Percentiles rank a stretch among this genome's conserved stretches.
Evolutionary conservation across 2,329 filamentous ascomycete genomes (phyloP).

Genomic region (Nemania sp.): DNA sequence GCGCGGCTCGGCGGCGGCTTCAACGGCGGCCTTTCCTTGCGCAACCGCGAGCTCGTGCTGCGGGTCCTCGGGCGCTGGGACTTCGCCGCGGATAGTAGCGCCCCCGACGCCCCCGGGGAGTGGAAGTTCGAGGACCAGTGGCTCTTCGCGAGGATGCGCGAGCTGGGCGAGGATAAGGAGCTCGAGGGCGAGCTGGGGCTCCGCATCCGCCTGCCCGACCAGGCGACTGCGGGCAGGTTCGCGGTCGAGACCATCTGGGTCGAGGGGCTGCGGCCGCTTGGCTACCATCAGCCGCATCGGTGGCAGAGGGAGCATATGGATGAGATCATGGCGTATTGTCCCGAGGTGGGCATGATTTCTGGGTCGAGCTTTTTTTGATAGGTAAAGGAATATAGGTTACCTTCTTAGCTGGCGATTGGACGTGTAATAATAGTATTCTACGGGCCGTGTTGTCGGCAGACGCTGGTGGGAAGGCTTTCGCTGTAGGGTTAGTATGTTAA

Average conservation of each 20-base stretch:
- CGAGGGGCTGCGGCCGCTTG: slow-evolving; percentile 36
- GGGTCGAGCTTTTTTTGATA: slow-evolving; percentile 22
- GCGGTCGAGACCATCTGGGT: slow-evolving; percentile 40
- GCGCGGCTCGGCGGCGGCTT: slow-evolving; percentile 31
- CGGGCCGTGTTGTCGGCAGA: too few relatives aligned
- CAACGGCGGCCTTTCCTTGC: slow-evolving; percentile 43
- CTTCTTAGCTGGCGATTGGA: too few relatives aligned
- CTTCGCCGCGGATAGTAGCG: slow-evolving; percentile 28
- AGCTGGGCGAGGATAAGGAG: background rate
- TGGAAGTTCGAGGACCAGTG: slow-evolving; percentile 42
- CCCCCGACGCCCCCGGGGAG: slow-evolving; percentile 24
- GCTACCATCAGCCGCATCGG: slow-evolving; percentile 37
- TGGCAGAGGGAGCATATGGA: slow-evolving; percentile 33
- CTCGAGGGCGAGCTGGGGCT: slow-evolving; percentile 10
- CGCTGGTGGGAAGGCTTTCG: too few relatives aligned
- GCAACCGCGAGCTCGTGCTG: slow-evolving; percentile 38
- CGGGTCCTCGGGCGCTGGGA: slow-evolving; percentile 26
- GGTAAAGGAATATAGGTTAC: background rate
- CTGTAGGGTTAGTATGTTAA: too few relatives aligned
- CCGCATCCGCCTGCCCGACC: slow-evolving; percentile 31
- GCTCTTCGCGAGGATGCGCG: slow-evolving; percentile 31
- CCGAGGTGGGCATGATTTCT: slow-evolving; percentile 36
- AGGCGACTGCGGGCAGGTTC: slow-evolving; percentile 35
- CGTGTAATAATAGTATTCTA: too few relatives aligned
- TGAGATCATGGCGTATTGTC: slow-evolving; percentile 39